A percentile compares a stretch with the other conserved stretches of the same genome.
phyloP scores from a whole-genome alignment of 2,329 filamentous ascomycete genomes.

The Sarocladiaceae sp. region DNA sequence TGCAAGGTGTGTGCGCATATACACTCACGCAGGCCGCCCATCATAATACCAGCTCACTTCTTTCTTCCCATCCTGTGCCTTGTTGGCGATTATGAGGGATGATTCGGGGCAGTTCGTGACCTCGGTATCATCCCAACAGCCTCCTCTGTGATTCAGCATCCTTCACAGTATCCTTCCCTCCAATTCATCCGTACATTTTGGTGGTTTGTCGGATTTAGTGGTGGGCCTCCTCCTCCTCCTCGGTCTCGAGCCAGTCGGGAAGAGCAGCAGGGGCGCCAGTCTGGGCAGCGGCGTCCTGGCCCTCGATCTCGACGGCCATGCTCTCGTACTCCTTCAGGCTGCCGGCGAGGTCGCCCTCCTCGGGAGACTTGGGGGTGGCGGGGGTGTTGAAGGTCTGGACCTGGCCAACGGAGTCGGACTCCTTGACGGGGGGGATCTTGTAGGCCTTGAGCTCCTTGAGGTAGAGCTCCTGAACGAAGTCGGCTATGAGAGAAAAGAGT shows the following conservation, averaged over 20 bases:
- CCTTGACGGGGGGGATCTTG: constrained; percentile 80
- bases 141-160: no score
- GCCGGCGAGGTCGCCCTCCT: constrained; percentile 87
- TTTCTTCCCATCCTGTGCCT: no score
- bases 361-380: constrained; percentile 77
- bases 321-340: constrained; percentile 92
- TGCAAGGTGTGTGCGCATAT: no score
- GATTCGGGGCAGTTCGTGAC: no score
- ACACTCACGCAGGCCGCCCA: no score
- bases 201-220: constrained; percentile 36
- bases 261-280: constrained; percentile 51
- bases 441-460: constrained; percentile 92
- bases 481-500: constrained; percentile 53
- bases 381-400: constrained; percentile 83
- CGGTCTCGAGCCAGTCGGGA: constrained; percentile 78
- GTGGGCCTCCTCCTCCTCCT: constrained; percentile 52
- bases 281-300: constrained; percentile 60
- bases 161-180: neutral
- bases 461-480: constrained; percentile 97
- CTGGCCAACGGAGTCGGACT: constrained; percentile 79
- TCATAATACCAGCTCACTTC: no score
- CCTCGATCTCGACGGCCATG: constrained; percentile 92
- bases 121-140: no score
- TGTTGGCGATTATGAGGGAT: no score
- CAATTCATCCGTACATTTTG: neutral